Conservation (phyloP, 352 stramenopile species). For the Phytopythium aichiense region DNA sequence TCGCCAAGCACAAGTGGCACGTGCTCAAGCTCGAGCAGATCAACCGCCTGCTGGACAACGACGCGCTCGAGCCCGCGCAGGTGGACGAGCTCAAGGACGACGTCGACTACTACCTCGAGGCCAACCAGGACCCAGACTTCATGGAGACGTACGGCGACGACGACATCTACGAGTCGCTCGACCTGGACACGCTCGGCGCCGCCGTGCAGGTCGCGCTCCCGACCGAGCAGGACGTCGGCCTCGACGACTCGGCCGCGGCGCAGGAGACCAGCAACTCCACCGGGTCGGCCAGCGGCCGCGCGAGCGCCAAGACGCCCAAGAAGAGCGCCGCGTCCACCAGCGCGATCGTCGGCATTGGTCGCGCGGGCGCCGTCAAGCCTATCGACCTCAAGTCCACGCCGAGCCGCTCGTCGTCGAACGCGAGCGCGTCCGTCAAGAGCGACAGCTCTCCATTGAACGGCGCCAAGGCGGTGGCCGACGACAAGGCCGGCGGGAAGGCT, state of each 20-base stretch:
- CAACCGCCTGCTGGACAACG: conserved; percentile 96
- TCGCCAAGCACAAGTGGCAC: conserved; percentile 95
- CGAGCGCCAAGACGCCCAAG: conserved; percentile 55
- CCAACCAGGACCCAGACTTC: conserved; percentile 91
- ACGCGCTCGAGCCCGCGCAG: conserved; percentile 87
- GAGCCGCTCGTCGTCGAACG: conserved; percentile 38
- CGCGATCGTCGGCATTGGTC: conserved; percentile 68
- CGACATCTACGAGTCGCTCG: conserved; percentile 95
- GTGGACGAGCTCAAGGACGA: conserved; percentile 97
- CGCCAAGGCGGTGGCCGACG: conserved; percentile 25
- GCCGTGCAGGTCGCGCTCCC: conserved; percentile 67
- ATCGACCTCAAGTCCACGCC: conserved; percentile 77
- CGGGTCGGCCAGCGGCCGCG: conserved; percentile 11
- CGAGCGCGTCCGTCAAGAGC: conserved; percentile 41
- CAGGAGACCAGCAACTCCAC: conserved; percentile 4
- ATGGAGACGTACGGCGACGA: conserved; percentile 89
- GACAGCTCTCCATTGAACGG: conserved; percentile 32
- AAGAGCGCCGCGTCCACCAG: conserved; percentile 50
- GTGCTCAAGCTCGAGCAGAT: conserved; percentile 98
- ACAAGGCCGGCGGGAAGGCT: conserved; percentile 36
- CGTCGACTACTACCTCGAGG: conserved; percentile 98
- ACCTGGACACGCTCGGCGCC: conserved; percentile 88
- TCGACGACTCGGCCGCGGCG: conserved; percentile 38
- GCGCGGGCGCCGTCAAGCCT: conserved; percentile 65
- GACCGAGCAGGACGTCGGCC: conserved; percentile 64